Evolutionary conservation across 116 monocot species (phyloP).

Genomic region (Dioscorea cayenensis): DNA sequence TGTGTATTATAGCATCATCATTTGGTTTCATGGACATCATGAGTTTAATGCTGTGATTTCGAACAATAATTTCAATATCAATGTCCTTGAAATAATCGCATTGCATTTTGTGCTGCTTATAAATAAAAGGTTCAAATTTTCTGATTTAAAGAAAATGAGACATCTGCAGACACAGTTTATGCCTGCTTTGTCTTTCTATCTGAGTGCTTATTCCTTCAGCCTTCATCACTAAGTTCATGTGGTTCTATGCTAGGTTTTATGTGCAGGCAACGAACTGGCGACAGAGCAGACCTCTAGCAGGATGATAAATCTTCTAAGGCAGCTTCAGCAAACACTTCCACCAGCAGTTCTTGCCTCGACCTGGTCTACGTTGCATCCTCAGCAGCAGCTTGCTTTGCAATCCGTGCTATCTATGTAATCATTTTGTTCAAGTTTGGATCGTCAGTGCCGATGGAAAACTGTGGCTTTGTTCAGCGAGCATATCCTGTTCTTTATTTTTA

Average conservation of each 20-base stretch:
- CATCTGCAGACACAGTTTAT: too few relatives aligned
- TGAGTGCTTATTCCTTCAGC: not conserved
- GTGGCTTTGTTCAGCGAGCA: not conserved
- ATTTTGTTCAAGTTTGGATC: not conserved
- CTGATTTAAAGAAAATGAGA: too few relatives aligned
- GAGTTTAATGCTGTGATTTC: too few relatives aligned
- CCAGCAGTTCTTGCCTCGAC: conserved; percentile 64
- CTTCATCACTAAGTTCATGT: not conserved
- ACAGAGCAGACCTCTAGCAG: conserved; percentile 64
- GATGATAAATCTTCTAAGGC: conserved; percentile 70
- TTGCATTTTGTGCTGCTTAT: too few relatives aligned
- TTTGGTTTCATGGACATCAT: too few relatives aligned
- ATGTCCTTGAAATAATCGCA: too few relatives aligned
- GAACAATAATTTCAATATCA: too few relatives aligned
- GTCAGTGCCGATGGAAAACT: not conserved
- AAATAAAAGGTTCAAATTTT: too few relatives aligned
- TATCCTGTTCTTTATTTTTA: not conserved
- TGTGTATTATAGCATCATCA: too few relatives aligned
- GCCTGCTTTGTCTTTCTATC: not conserved
- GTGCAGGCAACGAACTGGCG: conserved; percentile 66
- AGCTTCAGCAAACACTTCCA: conserved; percentile 80
- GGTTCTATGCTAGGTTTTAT: conserved; percentile 40
- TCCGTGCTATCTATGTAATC: conserved; percentile 51
- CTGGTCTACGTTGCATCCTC: conserved; percentile 73
- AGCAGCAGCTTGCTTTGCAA: conserved; percentile 74